phyloP scores from a whole-genome alignment of 352 stramenopile genomes.

The Globisporangium takayamanum region DNA sequence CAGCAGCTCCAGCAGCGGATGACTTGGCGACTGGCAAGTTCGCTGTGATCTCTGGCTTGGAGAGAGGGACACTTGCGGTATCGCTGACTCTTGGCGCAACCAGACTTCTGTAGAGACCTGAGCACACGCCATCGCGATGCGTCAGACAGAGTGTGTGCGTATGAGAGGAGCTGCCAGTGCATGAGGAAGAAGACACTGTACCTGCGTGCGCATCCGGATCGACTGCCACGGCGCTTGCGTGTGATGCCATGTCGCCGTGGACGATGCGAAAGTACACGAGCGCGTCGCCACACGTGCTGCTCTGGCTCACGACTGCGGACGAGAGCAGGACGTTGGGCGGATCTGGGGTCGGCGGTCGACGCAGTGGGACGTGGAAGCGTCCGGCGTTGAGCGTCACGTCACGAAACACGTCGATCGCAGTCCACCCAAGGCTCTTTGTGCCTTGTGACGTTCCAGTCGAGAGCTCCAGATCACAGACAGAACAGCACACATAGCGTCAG shows the following conservation, averaged over 20 bases:
- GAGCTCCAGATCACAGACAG: slow-evolving; percentile 14
- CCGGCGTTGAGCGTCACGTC: slow-evolving; percentile 18
- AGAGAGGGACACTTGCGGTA: no score
- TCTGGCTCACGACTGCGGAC: slow-evolving; percentile 7
- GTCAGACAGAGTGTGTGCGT: background rate
- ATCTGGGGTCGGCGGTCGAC: slow-evolving; percentile 31
- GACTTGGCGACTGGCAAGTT: no score
- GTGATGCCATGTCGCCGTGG: slow-evolving; percentile 18
- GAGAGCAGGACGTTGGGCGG: slow-evolving; percentile 25
- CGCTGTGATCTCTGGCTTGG: no score
- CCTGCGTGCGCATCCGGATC: slow-evolving; percentile 33
- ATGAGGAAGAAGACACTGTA: slow-evolving; percentile 1
- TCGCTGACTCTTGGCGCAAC: no score
- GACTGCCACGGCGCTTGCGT: slow-evolving; percentile 22
- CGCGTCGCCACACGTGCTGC: slow-evolving; percentile 7
- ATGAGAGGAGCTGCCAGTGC: background rate
- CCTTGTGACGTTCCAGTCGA: slow-evolving; percentile 10
- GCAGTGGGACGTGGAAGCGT: slow-evolving; percentile 35
- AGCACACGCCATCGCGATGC: background rate
- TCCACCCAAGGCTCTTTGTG: slow-evolving; percentile 37
- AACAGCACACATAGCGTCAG: background rate
- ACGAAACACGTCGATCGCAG: slow-evolving; percentile 29
- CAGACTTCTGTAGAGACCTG: background rate
- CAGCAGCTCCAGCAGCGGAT: no score
- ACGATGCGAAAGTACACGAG: slow-evolving; percentile 31